Evolutionary conservation across 2,329 filamentous ascomycete species (phyloP), one percentile per base, ranked within the genome.

Genomic region (Diaporthe longicolla): DNA sequence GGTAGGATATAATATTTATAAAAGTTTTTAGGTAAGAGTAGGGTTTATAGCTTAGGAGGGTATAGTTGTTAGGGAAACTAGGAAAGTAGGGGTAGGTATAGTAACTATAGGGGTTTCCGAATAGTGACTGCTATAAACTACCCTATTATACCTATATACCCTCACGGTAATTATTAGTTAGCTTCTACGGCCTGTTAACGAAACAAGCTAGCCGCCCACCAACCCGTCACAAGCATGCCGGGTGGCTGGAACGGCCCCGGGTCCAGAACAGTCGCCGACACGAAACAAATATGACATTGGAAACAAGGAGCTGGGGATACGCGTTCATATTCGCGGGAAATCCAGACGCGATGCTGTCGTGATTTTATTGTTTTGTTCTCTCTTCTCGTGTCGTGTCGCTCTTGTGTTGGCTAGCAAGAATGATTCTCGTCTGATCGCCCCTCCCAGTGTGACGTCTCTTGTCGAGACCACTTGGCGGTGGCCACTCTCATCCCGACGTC

Each of bases 351-450:
- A 37, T 68, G 63, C 11, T 66, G 21, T 24, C n/a, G 63, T 37
- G 63, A 21, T 7, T 9, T 63, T 21, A 21, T 40, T 29, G 10
- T 29, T 26, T 21, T 7, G n/a, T n/a, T 13, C 4, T 58, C 7
- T 4, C 19, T 4, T 32, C 26, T 37, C 15, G 45, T 11, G 45
- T 45, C 45, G 48, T 54, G 63, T 40, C 45, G 48, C 24, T 6
- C 29, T 68, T 15, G 63, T 40, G 48, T 54, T 54, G 63, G 63
- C 48, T 17, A 40, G 32, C n/a, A 68, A 24, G 17, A 52, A 11
- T 26, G 32, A 54, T 40, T 40, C 48, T 68, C 63, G 63, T 68
- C 63, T 68, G 63, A 68, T 68, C 63, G 63, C 32, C 63, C 32
- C 63, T 26, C 48, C 21, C 32, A 68, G 48, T 54, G 63, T 68